Conservation (phyloP, 2,329 filamentous ascomycete genomes). For the Ascochyta pisi region DNA sequence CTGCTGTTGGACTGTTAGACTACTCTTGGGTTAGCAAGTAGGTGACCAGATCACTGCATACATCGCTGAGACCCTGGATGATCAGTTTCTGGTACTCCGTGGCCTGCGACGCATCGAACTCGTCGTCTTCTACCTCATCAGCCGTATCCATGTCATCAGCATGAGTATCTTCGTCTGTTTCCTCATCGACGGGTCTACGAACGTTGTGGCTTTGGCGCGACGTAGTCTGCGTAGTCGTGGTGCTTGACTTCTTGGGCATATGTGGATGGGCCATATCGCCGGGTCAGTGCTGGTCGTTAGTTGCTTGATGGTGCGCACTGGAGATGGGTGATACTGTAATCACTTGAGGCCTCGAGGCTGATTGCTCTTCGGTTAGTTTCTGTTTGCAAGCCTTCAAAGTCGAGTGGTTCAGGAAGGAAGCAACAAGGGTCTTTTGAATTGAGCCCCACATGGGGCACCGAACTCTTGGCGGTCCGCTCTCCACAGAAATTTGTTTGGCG, state of each 20-base stretch:
- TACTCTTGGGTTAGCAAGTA: background rate
- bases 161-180: conserved; percentile 5
- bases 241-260: conserved; percentile 18
- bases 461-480: conserved; percentile 22
- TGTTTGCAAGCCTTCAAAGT: background rate
- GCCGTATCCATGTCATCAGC: conserved; percentile 10
- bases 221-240: conserved; percentile 1
- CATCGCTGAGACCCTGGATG: conserved; percentile 29
- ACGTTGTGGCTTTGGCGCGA: conserved; percentile 19
- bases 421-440: conserved; percentile 4
- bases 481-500: conserved; percentile 33
- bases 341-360: background rate
- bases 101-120: conserved; percentile 14
- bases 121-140: conserved; percentile 7
- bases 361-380: background rate
- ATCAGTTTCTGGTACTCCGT: conserved; percentile 27
- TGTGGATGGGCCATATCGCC: conserved; percentile 24
- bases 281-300: conserved; percentile 27
- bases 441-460: conserved; percentile 7
- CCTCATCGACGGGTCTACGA: conserved; percentile 14
- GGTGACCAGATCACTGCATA: conserved; percentile 22
- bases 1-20: conserved; percentile 26
- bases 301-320: background rate
- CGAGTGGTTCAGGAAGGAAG: background rate
- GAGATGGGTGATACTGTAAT: conserved; percentile 7